These are phyloP conservation scores for Protostelium mycophagum DNA, from an alignment of 78 protist genomes.

Conservation along the genomic window DNA sequence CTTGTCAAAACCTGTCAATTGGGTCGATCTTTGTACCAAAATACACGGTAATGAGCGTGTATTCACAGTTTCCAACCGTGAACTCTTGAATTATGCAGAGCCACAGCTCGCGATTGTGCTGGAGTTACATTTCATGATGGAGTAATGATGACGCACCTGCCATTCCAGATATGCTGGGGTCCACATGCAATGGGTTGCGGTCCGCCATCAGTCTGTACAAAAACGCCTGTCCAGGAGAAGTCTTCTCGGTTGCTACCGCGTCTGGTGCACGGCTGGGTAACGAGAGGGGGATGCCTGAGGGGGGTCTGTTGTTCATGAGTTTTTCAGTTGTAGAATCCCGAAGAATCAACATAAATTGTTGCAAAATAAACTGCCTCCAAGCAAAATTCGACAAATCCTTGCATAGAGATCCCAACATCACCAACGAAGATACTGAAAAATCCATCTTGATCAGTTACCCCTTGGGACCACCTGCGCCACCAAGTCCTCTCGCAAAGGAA, in stretches of 20 bases:
- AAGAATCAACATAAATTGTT: neutral
- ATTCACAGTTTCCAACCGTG: no score
- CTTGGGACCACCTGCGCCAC: constrained; percentile 33
- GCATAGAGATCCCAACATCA: no score
- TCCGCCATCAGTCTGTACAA: constrained; percentile 41
- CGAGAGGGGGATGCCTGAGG: constrained; percentile 8
- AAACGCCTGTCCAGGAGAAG: constrained; percentile 30
- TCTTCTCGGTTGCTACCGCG: constrained; percentile 9
- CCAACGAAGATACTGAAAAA: neutral
- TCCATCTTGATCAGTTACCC: neutral
- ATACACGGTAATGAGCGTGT: no score
- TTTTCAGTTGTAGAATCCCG: neutral
- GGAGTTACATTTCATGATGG: no score
- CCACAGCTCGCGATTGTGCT: no score
- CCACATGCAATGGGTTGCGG: constrained; percentile 43
- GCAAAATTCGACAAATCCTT: no score
- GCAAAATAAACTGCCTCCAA: neutral
- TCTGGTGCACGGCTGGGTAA: constrained; percentile 19
- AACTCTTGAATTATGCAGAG: no score
- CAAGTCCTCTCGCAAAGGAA: constrained; percentile 42
- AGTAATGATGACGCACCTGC: constrained; percentile 4
- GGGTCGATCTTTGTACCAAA: neutral
- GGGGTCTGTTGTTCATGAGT: neutral
- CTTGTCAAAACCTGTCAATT: constrained; percentile 16
- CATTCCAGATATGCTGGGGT: constrained; percentile 20